phyloP scores from a whole-genome alignment of 208 protist species.

The Crithidia fasciculata region DNA sequence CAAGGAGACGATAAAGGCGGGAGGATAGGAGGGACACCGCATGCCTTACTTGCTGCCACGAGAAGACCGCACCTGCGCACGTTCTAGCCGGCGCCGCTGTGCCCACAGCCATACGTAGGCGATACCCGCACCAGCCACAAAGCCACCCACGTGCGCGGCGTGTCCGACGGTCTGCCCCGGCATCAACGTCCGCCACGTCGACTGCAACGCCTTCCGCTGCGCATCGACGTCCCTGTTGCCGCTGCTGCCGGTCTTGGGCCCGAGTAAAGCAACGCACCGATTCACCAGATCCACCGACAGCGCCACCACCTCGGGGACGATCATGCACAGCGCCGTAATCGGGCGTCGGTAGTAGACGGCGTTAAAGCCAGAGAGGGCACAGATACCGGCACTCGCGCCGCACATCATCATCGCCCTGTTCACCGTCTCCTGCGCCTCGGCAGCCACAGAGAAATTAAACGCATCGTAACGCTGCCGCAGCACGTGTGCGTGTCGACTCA shows the following conservation, averaged over 20 bases:
- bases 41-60: neutral
- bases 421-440: slow-evolving; percentile 38
- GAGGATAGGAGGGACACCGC: too few relatives aligned
- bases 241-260: neutral
- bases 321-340: slow-evolving; percentile 33
- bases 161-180: slow-evolving; percentile 57
- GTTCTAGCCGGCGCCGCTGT: slow-evolving; percentile 10
- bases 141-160: slow-evolving; percentile 74
- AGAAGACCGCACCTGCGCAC: neutral
- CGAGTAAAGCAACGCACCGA: slow-evolving; percentile 14
- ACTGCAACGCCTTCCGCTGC: slow-evolving; percentile 18
- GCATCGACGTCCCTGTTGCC: neutral
- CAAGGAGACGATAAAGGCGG: too few relatives aligned
- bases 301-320: slow-evolving; percentile 40
- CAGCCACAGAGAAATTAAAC: slow-evolving; percentile 28
- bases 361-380: slow-evolving; percentile 64
- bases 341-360: slow-evolving; percentile 47
- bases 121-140: slow-evolving; percentile 44
- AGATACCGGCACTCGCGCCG: slow-evolving; percentile 61
- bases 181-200: slow-evolving; percentile 33
- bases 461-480: slow-evolving; percentile 11
- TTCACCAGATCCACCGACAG: slow-evolving; percentile 28
- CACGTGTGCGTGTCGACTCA: neutral
- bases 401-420: slow-evolving; percentile 60
- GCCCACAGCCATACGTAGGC: slow-evolving; percentile 44